Evolutionary conservation across 371 early-diverging fungal species (phyloP).

Genomic region (Saksenaea oblongispora): DNA sequence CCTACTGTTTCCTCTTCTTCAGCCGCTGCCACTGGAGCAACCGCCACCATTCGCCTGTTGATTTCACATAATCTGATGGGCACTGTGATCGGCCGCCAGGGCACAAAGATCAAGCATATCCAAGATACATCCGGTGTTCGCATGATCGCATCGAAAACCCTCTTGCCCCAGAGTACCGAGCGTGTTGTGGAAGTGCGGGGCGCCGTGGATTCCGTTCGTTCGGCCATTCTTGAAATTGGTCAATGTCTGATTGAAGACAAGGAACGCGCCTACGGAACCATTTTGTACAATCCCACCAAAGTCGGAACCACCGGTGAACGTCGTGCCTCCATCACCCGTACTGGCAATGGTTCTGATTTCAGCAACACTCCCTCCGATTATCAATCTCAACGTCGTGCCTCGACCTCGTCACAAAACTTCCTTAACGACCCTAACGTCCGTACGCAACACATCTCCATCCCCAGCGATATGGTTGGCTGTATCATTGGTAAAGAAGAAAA

Average conservation of each 20-base stretch:
- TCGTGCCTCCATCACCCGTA: conserved; percentile 26
- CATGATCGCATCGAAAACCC: conserved; percentile 83
- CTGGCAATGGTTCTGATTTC: conserved; percentile 35
- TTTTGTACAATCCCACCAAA: conserved; percentile 51
- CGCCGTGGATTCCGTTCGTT: conserved; percentile 68
- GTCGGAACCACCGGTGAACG: conserved; percentile 20
- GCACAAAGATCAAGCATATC: conserved; percentile 85
- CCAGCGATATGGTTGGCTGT: conserved; percentile 89
- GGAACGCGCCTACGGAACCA: conserved; percentile 51
- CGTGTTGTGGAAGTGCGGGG: conserved; percentile 85
- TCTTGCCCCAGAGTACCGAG: conserved; percentile 86
- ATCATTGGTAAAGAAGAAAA: conserved; percentile 64
- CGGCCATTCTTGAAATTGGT: conserved; percentile 74
- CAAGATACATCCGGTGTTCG: conserved; percentile 82
- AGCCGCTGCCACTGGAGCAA: conserved; percentile 3
- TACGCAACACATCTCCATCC: conserved; percentile 83
- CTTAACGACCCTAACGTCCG: conserved; percentile 39
- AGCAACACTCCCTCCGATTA: conserved; percentile 11
- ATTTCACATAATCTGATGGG: conserved; percentile 88
- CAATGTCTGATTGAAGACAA: conserved; percentile 51
- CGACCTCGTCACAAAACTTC: conserved; percentile 22
- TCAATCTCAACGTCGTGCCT: conserved; percentile 19
- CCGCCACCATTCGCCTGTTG: conserved; percentile 67
- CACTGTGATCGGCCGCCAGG: conserved; percentile 86
- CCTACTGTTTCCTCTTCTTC: conserved; percentile 15